Base-by-base conservation (phyloP, 1,139 yeast species). In the Debaryomyces coudertii region DNA sequence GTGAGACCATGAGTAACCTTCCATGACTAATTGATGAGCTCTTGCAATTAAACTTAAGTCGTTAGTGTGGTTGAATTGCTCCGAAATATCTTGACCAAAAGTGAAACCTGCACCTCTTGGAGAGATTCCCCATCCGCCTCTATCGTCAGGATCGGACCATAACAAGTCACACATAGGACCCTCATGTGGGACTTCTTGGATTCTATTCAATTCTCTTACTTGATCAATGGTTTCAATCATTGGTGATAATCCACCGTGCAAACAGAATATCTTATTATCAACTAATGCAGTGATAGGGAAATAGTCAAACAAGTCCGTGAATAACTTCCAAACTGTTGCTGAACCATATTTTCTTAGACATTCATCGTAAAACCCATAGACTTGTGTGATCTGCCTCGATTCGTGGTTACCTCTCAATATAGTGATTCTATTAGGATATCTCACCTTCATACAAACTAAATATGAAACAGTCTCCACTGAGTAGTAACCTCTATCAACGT, bases 1-100 rank as follows among this genome's bases (percentile, higher is more conserved):
- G 65, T 85, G 90, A 24, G 87, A 78, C 92, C 90, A 85, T 23
- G 84, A 76, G 47, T 85, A 69, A 35, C 99, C 99, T 62, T 93
- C 99, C 99, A 93, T 93, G 35, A 93, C 98, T 65, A 93, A 79
- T 71, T 93, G 99, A 71, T 93, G 99, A 5, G 99, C 99, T 61
- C 99, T 80, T 5, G 98, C 96, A 52, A 95, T 90, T 56, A 95
- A 78, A 54, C 89, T 83, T 52, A 93, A 78, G 57, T 87, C 86
- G 68, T 93, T 93, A 80, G 74, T 85, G 82, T 61, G 99, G 90
- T 76, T 93, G 84, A 58, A 96, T 79, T 75, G 79, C 54, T 76
- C 77, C 29, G 76, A 69, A 50, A 74, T 75, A 66, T 75, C 78
- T 61, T 71, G 77, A 49, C 80, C 80, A 68, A 75, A 75, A 60